phyloP scores from a whole-genome alignment of 2,329 filamentous ascomycete genomes.

The Penicillium crustosum region DNA sequence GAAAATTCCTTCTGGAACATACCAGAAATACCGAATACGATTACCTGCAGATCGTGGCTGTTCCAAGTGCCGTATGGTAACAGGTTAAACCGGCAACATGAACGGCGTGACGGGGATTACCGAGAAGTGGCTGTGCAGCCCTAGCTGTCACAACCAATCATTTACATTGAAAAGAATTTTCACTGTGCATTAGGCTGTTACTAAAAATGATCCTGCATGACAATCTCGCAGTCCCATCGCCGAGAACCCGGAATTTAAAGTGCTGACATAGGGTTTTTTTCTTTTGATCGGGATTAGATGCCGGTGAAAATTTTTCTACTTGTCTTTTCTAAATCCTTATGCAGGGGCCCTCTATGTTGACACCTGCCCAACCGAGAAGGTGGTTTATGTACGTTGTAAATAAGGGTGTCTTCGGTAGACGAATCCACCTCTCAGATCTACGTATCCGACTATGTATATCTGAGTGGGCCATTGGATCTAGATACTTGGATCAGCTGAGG shows the following conservation, averaged over 20 bases:
- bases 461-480: slow-evolving; percentile 12
- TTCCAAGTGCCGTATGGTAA: slow-evolving; percentile 4
- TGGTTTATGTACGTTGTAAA: not conserved
- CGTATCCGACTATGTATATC: slow-evolving; percentile 1
- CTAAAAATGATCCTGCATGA: slow-evolving; percentile 22
- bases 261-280: slow-evolving; percentile 21
- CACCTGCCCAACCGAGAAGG: slow-evolving; percentile 12
- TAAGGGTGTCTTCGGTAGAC: not conserved
- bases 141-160: slow-evolving; percentile 16
- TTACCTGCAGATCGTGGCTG: slow-evolving; percentile 2
- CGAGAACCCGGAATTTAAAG: slow-evolving; percentile 18
- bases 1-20: slow-evolving; percentile 5
- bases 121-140: slow-evolving; percentile 21
- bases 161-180: slow-evolving; percentile 20
- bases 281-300: slow-evolving; percentile 8
- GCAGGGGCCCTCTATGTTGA: slow-evolving; percentile 9
- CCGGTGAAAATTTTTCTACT: slow-evolving; percentile 16
- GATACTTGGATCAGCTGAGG: slow-evolving; percentile 8
- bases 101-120: slow-evolving; percentile 6
- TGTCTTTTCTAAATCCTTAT: not conserved
- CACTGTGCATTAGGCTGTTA: slow-evolving; percentile 25
- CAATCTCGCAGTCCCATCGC: not conserved
- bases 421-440: not conserved
- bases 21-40: slow-evolving; percentile 11
- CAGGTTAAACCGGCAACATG: slow-evolving; percentile 9